Evolutionary conservation across 495 filamentous ascomycete genomes (phyloP).

Genomic region (Neurospora hispaniola): DNA sequence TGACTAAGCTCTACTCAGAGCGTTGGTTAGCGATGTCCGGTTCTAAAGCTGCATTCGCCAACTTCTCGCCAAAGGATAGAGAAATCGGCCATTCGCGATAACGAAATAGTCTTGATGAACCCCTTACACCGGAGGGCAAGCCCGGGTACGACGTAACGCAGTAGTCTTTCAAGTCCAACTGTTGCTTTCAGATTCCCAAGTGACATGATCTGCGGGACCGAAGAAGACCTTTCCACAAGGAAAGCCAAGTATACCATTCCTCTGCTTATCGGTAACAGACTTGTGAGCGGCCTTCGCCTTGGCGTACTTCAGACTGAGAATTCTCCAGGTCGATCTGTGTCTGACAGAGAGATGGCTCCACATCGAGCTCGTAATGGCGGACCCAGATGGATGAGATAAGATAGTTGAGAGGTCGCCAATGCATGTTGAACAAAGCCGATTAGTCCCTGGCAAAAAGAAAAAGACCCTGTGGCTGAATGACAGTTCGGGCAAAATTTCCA

Average conservation of each 20-base stretch:
- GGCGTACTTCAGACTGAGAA: background rate
- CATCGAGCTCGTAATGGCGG: background rate
- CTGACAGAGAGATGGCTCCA: background rate
- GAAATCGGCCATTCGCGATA: background rate
- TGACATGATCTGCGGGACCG: background rate
- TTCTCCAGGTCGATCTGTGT: background rate
- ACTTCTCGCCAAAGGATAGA: background rate
- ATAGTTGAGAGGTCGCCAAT: background rate
- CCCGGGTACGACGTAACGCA: conserved; percentile 12
- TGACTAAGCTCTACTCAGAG: background rate
- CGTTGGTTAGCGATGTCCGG: background rate
- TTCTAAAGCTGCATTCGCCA: background rate
- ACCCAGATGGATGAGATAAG: background rate
- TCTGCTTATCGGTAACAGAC: background rate
- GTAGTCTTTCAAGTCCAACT: conserved; percentile 14
- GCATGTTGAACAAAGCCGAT: background rate
- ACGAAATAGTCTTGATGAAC: background rate
- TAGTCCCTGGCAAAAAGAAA: background rate
- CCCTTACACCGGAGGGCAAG: conserved; percentile 3
- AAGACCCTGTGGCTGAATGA: background rate
- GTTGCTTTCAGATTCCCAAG: background rate
- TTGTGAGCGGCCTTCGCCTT: background rate
- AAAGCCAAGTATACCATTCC: background rate
- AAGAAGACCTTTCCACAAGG: background rate
- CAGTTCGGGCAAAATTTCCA: background rate